Conservation (phyloP, 1,284 basidiomycete genomes). For the Malassezia arunalokei region DNA sequence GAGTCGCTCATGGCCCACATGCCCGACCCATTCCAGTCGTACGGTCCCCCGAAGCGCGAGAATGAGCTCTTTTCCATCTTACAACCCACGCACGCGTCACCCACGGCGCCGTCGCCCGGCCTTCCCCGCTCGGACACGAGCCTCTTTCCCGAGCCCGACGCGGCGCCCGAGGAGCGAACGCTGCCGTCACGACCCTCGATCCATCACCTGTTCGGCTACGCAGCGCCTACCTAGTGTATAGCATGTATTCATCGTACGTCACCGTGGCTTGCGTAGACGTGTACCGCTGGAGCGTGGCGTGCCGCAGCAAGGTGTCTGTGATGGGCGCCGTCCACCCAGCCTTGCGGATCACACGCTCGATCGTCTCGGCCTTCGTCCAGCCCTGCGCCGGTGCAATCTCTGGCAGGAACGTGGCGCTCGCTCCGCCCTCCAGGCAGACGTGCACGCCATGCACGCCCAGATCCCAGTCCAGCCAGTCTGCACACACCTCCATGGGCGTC, state of each 20-base stretch:
- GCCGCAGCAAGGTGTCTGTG: constrained; percentile 66
- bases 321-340: constrained; percentile 70
- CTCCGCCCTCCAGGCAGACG: constrained; percentile 55
- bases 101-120: background rate
- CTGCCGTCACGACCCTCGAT: too few relatives aligned
- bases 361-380: constrained; percentile 76
- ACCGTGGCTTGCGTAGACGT: constrained; percentile 64
- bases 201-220: background rate
- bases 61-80: constrained; percentile 79
- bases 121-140: too few relatives aligned
- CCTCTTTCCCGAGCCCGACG: too few relatives aligned
- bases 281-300: constrained; percentile 68
- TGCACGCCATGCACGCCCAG: constrained; percentile 83
- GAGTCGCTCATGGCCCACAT: constrained; percentile 78
- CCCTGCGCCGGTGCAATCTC: constrained; percentile 83
- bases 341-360: constrained; percentile 82
- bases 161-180: too few relatives aligned
- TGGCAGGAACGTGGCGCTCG: constrained; percentile 80
- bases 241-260: constrained; percentile 57
- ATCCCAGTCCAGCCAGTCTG: constrained; percentile 79
- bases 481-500: constrained; percentile 76
- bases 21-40: constrained; percentile 83
- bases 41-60: constrained; percentile 72
- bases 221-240: background rate
- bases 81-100: constrained; percentile 14